A percentile compares a stretch with the other conserved stretches of the same genome.
These are phyloP conservation scores for Claviceps africana DNA, from an alignment of 2,329 filamentous ascomycete genomes.

Conservation along the genomic window DNA sequence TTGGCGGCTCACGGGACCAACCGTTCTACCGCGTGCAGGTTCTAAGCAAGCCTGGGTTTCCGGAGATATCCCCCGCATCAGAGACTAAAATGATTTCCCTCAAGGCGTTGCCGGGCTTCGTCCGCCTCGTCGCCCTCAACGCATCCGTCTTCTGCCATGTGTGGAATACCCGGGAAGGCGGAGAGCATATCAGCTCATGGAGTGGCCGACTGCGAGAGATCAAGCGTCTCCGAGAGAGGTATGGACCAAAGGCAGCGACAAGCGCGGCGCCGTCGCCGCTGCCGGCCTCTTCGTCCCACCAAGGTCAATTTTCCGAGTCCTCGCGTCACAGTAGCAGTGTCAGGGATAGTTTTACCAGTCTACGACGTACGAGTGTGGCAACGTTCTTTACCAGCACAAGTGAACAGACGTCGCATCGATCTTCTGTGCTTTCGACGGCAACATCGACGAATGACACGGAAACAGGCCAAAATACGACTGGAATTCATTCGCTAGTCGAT, in stretches of 20 bases:
- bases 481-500: slow-evolving; percentile 19
- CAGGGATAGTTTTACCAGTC: slow-evolving; percentile 46
- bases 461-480: slow-evolving; percentile 19
- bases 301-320: slow-evolving; percentile 6
- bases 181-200: slow-evolving; percentile 83
- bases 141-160: slow-evolving; percentile 86
- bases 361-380: slow-evolving; percentile 49
- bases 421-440: slow-evolving; percentile 40
- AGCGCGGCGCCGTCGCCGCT: slow-evolving; percentile 15
- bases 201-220: slow-evolving; percentile 76
- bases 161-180: slow-evolving; percentile 65
- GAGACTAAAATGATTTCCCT: slow-evolving; percentile 81
- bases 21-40: slow-evolving; percentile 81
- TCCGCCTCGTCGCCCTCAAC: slow-evolving; percentile 79
- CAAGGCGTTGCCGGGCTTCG: slow-evolving; percentile 68
- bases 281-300: slow-evolving; percentile 12
- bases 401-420: slow-evolving; percentile 43
- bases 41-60: slow-evolving; percentile 77
- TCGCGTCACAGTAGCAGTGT: slow-evolving; percentile 19
- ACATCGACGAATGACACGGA: slow-evolving; percentile 43
- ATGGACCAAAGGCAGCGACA: slow-evolving; percentile 29
- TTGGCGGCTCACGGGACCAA: slow-evolving; percentile 11
- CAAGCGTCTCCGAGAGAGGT: slow-evolving; percentile 60
- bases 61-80: slow-evolving; percentile 78
- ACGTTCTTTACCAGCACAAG: slow-evolving; percentile 48